phyloP scores from a whole-genome alignment of 495 filamentous ascomycete genomes.

The Cudoniella acicularis region DNA sequence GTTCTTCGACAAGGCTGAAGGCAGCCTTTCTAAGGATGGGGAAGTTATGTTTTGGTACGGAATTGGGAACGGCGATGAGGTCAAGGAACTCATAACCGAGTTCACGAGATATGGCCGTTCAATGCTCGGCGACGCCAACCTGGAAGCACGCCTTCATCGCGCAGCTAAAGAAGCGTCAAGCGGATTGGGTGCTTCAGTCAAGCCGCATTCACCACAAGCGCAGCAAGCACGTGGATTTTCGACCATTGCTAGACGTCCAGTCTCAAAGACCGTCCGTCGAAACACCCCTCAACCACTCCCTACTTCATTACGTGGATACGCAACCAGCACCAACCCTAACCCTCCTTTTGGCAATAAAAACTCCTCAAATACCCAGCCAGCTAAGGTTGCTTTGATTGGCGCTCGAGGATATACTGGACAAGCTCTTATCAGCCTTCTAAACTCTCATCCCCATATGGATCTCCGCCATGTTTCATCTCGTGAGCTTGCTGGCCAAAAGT shows the following conservation, averaged over 20 bases:
- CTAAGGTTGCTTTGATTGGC: constrained; percentile 87
- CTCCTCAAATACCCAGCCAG: constrained; percentile 73
- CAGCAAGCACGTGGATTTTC: constrained; percentile 68
- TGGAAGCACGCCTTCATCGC: constrained; percentile 77
- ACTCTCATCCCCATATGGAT: constrained; percentile 90
- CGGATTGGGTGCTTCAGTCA: constrained; percentile 47
- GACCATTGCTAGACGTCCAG: constrained; percentile 43
- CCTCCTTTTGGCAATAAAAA: constrained; percentile 95
- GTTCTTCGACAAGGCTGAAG: constrained; percentile 98
- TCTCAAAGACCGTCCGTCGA: constrained; percentile 6
- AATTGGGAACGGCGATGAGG: constrained; percentile 77
- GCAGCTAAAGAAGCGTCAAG: constrained; percentile 61
- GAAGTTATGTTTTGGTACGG: constrained; percentile 98
- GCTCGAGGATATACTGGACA: constrained; percentile 96
- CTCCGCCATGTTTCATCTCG: constrained; percentile 91
- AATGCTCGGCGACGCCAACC: constrained; percentile 88
- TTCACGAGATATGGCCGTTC: constrained; percentile 79
- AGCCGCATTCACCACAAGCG: constrained; percentile 35
- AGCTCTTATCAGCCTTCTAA: constrained; percentile 85
- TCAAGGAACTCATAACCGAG: constrained; percentile 81
- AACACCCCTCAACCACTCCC: not conserved
- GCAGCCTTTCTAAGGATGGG: constrained; percentile 77
- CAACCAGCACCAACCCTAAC: constrained; percentile 89
- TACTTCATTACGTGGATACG: constrained; percentile 42
- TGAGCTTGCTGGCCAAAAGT: constrained; percentile 84